Evolutionary conservation across 2,329 filamentous ascomycete species (phyloP).

Genomic region (Nemania abortiva): DNA sequence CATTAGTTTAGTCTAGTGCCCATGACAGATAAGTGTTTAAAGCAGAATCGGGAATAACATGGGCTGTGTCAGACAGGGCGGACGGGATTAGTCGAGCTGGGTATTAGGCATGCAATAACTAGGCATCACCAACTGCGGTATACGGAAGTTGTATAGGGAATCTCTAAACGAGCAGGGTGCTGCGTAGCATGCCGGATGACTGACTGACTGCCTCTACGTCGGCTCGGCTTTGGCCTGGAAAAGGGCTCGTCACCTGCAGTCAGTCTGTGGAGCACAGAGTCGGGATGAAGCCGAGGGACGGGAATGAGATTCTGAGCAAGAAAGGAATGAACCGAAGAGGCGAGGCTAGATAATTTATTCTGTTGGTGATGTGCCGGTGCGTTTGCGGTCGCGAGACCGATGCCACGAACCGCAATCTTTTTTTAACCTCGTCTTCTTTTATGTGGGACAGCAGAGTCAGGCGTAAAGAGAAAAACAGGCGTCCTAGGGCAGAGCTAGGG

Average conservation of each 20-base stretch:
- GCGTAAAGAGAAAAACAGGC: constrained; percentile 12
- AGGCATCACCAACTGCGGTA: not conserved
- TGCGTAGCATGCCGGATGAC: not conserved
- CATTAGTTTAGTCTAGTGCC: constrained; percentile 17
- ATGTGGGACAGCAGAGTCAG: constrained; percentile 15
- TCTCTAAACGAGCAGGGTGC: not conserved
- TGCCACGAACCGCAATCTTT: not conserved
- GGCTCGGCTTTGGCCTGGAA: not conserved
- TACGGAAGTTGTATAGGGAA: not conserved
- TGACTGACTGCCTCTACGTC: not conserved
- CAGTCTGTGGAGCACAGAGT: not conserved
- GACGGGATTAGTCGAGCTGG: constrained; percentile 20
- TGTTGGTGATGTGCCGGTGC: not conserved
- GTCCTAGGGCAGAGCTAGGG: not conserved
- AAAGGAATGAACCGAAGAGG: constrained; percentile 24
- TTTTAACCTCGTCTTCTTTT: not conserved
- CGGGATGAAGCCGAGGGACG: not conserved
- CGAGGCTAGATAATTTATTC: constrained; percentile 21
- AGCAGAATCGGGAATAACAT: constrained; percentile 26
- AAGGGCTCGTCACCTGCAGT: constrained; percentile 20
- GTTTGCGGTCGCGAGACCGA: constrained; percentile 13
- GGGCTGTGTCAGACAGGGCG: not conserved
- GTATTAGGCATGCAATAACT: constrained; percentile 14
- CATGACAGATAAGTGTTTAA: not conserved
- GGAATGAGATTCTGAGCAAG: not conserved